These are phyloP conservation scores for Hanseniaspora valbyensis DNA, from an alignment of 805 yeast genomes.

Conservation along the genomic window DNA sequence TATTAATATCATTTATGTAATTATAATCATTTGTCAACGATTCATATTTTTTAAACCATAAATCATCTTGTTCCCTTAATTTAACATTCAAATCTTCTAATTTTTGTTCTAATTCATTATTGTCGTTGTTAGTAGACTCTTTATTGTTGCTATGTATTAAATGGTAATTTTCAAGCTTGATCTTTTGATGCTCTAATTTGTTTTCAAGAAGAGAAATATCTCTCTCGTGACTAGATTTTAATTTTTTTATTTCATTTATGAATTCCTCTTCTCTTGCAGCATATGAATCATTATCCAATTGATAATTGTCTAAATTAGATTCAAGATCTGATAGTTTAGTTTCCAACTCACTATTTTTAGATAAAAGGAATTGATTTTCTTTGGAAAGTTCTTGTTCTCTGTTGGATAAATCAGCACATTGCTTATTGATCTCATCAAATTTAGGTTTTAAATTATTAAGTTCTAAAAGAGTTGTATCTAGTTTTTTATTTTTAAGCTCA, in stretches of 20 bases:
- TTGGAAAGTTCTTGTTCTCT: conserved; percentile 20
- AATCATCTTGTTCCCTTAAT: conserved; percentile 72
- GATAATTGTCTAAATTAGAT: conserved; percentile 21
- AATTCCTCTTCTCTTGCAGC: conserved; percentile 5
- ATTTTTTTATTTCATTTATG: conserved; percentile 15
- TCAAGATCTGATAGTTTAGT: conserved; percentile 33
- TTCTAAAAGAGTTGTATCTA: conserved; percentile 21
- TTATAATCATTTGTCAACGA: conserved; percentile 36
- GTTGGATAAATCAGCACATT: conserved; percentile 19
- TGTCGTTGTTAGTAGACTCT: not conserved
- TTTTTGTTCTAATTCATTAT: conserved; percentile 49
- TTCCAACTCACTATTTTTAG: conserved; percentile 18
- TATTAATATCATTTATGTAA: not conserved
- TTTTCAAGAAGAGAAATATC: conserved; percentile 55
- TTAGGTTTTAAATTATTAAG: conserved; percentile 22
- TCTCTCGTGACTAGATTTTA: conserved; percentile 27
- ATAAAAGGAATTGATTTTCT: conserved; percentile 16
- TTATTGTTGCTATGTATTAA: not conserved
- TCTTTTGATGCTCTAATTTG: conserved; percentile 56
- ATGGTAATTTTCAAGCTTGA: conserved; percentile 41
- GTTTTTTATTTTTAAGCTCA: conserved; percentile 21
- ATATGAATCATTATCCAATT: conserved; percentile 17
- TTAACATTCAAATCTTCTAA: conserved; percentile 66
- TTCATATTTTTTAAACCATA: conserved; percentile 41
- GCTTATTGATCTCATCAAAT: conserved; percentile 15